Evolutionary conservation across 1,284 basidiomycete genomes (phyloP).

Genomic region (Tilletia caries): DNA sequence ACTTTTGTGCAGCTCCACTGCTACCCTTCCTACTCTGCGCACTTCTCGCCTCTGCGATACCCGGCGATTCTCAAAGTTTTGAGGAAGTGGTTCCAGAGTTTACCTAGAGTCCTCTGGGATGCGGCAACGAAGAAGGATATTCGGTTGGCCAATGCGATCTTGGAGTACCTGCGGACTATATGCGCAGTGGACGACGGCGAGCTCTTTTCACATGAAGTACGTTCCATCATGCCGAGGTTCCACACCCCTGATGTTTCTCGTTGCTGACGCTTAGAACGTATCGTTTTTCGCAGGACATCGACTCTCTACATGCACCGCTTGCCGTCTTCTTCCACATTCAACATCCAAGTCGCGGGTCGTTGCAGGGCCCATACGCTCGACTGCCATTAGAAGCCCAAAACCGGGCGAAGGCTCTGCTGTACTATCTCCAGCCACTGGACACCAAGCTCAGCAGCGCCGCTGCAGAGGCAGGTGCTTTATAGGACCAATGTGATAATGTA

Average conservation of each 20-base stretch:
- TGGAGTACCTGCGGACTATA: not conserved
- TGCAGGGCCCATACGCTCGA: not conserved
- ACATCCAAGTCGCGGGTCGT: not conserved
- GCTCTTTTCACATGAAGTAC: not conserved
- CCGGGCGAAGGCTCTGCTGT: not conserved
- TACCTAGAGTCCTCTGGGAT: not conserved
- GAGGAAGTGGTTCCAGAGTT: not conserved
- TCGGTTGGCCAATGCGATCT: not conserved
- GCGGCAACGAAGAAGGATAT: slow-evolving; percentile 10
- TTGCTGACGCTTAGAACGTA: not conserved
- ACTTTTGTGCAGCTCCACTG: not conserved
- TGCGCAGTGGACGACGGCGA: slow-evolving; percentile 5
- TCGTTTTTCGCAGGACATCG: slow-evolving; percentile 2
- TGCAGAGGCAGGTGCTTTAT: not conserved
- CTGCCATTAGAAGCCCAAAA: not conserved
- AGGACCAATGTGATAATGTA: too few relatives aligned
- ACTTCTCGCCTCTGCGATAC: not conserved
- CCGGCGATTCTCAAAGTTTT: not conserved
- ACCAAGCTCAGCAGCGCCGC: not conserved
- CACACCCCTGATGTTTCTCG: not conserved
- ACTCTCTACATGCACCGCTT: slow-evolving; percentile 3
- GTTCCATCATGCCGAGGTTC: not conserved
- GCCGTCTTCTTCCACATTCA: slow-evolving; percentile 10
- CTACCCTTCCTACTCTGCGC: slow-evolving; percentile 1
- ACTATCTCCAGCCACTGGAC: not conserved